A percentile compares a stretch with the other conserved stretches of the same genome.
These are phyloP conservation scores for Aspergillus quadricinctus DNA, from an alignment of 2,329 filamentous ascomycete species.

Conservation along the genomic window DNA sequence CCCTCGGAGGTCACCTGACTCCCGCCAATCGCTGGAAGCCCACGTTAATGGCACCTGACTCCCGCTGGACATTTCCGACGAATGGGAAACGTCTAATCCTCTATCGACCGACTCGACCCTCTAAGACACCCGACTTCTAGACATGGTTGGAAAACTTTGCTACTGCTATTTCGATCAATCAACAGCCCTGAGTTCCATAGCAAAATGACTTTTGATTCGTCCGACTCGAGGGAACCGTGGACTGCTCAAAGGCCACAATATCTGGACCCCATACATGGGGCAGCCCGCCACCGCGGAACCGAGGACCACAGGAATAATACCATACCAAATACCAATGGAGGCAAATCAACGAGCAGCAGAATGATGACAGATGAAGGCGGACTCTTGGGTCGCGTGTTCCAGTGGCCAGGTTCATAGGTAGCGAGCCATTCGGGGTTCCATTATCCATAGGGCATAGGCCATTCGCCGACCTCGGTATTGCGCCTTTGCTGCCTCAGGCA, in stretches of 20 bases:
- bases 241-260: not conserved
- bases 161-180: not conserved
- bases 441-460: too few relatives aligned
- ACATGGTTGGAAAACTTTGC: not conserved
- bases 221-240: not conserved
- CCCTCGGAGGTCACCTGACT: not conserved
- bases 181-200: not conserved
- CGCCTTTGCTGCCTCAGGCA: not conserved
- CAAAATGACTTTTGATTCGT: not conserved
- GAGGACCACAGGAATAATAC: not conserved
- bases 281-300: not conserved
- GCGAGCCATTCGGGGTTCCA: slow-evolving; percentile 7
- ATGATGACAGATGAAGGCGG: not conserved
- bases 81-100: too few relatives aligned
- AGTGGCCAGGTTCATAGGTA: not conserved
- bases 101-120: too few relatives aligned
- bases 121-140: not conserved
- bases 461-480: not conserved
- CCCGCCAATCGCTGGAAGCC: not conserved
- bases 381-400: not conserved
- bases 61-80: not conserved
- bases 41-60: not conserved
- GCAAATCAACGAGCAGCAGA: not conserved
- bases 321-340: not conserved
- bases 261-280: not conserved